Evolutionary conservation across 257 asterid species (phyloP).

Genomic region (Cinchona pubescens): DNA sequence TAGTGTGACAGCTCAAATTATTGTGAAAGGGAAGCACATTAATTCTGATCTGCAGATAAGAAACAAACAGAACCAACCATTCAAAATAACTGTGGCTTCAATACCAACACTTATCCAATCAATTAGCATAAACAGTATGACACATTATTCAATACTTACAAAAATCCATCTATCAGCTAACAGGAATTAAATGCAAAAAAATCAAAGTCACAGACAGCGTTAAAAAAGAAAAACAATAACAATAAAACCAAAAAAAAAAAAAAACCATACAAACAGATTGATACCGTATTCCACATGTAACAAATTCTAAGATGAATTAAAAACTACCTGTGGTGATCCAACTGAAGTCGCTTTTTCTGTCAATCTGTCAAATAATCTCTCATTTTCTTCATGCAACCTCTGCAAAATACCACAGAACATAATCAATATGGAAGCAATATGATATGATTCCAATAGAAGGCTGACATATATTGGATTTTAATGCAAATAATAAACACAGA

Average conservation of each 20-base stretch:
- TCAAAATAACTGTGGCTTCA: background rate
- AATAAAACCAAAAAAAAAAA: too few species aligned
- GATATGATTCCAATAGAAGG: conserved; percentile 1
- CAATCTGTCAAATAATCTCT: conserved; percentile 86
- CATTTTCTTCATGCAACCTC: conserved; percentile 98
- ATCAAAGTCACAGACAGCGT: too few species aligned
- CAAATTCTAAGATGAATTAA: background rate
- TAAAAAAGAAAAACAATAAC: too few species aligned
- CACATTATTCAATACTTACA: too few species aligned
- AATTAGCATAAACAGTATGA: too few species aligned
- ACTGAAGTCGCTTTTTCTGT: conserved; percentile 79
- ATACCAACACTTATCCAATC: background rate
- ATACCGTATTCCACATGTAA: background rate
- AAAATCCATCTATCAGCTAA: background rate
- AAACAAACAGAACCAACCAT: background rate
- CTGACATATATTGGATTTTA: too few species aligned
- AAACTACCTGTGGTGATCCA: conserved; percentile 92
- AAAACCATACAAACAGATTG: background rate
- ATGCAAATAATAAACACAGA: background rate
- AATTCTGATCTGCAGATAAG: too few species aligned
- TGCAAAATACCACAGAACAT: conserved; percentile 26
- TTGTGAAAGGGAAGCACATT: too few species aligned
- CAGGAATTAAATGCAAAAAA: too few species aligned
- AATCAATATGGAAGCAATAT: background rate
- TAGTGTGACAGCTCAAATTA: background rate